These are phyloP conservation scores for Penicillium paxilli DNA, from an alignment of 495 filamentous ascomycete genomes.

Conservation along the genomic window DNA sequence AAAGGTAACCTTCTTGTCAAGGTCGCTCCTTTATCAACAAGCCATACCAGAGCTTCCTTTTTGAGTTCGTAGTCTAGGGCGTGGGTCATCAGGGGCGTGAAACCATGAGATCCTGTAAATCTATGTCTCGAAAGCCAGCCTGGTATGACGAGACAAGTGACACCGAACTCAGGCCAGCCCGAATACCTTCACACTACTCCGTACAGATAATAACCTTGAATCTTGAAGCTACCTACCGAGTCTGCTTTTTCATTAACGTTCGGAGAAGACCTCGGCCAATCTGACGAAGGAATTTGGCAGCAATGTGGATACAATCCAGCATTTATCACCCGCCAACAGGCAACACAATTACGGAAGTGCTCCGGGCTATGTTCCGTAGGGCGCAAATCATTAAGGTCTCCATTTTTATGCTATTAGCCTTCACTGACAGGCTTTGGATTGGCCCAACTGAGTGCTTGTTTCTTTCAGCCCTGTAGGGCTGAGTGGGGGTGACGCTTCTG, in stretches of 20 bases:
- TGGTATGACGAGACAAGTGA: no score
- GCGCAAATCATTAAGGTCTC: not conserved
- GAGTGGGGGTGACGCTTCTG: not conserved
- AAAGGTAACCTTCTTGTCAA: not conserved
- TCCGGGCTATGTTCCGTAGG: not conserved
- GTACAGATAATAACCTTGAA: no score
- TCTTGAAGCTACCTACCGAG: no score
- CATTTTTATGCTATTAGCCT: not conserved
- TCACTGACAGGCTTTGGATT: not conserved
- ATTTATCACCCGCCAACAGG: not conserved
- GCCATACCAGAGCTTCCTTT: not conserved
- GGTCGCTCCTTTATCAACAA: not conserved
- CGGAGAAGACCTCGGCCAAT: not conserved
- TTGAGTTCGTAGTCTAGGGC: no score
- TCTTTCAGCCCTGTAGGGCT: not conserved
- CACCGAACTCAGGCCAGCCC: no score
- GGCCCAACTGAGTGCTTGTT: not conserved
- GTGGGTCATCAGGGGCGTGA: not conserved
- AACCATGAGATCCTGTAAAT: not conserved
- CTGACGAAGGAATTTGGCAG: not conserved
- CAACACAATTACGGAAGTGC: not conserved
- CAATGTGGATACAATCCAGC: not conserved
- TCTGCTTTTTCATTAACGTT: no score
- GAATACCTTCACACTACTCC: no score
- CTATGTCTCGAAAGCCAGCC: not conserved